phyloP scores from a whole-genome alignment of 495 filamentous ascomycete genomes.

The Penicillium herquei region DNA sequence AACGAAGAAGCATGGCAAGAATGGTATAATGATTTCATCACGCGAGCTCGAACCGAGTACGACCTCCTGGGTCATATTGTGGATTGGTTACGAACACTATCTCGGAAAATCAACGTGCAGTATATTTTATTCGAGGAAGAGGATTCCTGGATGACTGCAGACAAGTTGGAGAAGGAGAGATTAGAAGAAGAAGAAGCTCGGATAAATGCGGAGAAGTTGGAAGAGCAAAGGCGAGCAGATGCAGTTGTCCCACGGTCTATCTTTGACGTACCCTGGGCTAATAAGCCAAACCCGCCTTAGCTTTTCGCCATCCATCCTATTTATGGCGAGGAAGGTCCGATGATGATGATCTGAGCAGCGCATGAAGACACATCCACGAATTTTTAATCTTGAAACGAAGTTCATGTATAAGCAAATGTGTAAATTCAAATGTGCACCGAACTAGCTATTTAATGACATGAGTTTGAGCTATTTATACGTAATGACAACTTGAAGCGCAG shows the following conservation, averaged over 20 bases:
- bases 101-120: background rate
- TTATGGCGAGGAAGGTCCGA: background rate
- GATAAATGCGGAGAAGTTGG: background rate
- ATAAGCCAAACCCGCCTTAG: background rate
- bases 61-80: slow-evolving; percentile 11
- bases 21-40: slow-evolving; percentile 7
- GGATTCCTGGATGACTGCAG: slow-evolving; percentile 16
- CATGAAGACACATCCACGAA: background rate
- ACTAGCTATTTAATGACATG: background rate
- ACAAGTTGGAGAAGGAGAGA: slow-evolving; percentile 13
- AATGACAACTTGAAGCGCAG: background rate
- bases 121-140: slow-evolving; percentile 12
- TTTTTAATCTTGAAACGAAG: background rate
- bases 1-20: background rate
- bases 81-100: slow-evolving; percentile 11
- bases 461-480: background rate
- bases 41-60: slow-evolving; percentile 14
- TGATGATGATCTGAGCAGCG: background rate
- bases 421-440: background rate
- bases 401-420: background rate
- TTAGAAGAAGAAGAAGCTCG: background rate
- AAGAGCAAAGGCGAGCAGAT: slow-evolving; percentile 1
- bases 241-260: slow-evolving; percentile 13
- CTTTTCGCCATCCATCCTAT: background rate
- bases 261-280: slow-evolving; percentile 16